phyloP scores from a whole-genome alignment of 75 land plant species.

The Pinus tabuliformis region DNA sequence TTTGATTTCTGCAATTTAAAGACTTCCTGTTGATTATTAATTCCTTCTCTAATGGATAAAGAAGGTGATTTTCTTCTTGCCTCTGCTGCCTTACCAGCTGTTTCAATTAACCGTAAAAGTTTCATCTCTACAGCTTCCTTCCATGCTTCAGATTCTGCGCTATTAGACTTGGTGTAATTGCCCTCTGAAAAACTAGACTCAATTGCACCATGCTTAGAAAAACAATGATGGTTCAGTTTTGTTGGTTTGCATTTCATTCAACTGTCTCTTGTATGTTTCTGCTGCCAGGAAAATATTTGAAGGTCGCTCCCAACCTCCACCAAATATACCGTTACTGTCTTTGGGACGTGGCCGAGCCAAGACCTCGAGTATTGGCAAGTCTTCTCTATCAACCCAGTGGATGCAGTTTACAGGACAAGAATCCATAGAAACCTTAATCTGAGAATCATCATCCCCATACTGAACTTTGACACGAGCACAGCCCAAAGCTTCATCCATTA shows the following conservation, averaged over 20 bases:
- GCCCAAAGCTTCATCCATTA: conserved; percentile 54
- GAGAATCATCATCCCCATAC: conserved; percentile 48
- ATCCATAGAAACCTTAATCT: conserved; percentile 65
- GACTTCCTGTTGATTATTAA: too few relatives aligned
- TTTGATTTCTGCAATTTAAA: too few relatives aligned
- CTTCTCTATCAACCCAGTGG: too few relatives aligned
- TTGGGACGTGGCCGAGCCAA: conserved; percentile 52
- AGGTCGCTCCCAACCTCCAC: conserved; percentile 73
- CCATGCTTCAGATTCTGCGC: conserved; percentile 42
- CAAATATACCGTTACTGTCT: conserved; percentile 58
- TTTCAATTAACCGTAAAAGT: conserved; percentile 33
- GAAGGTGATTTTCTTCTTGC: too few relatives aligned
- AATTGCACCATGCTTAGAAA: background rate
- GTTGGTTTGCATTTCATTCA: conserved; percentile 9
- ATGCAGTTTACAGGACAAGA: too few relatives aligned
- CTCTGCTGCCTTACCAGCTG: too few relatives aligned
- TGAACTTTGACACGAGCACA: conserved; percentile 61
- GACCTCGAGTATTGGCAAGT: conserved; percentile 47
- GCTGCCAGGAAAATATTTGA: conserved; percentile 68
- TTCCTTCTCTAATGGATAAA: too few relatives aligned
- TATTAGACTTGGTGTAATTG: conserved; percentile 1
- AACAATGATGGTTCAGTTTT: background rate
- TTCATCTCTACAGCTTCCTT: conserved; percentile 50
- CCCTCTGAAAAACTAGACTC: background rate
- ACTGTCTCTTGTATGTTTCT: conserved; percentile 38